Conservation (phyloP, 768 basidiomycete species). For the Tylopilus sp. region DNA sequence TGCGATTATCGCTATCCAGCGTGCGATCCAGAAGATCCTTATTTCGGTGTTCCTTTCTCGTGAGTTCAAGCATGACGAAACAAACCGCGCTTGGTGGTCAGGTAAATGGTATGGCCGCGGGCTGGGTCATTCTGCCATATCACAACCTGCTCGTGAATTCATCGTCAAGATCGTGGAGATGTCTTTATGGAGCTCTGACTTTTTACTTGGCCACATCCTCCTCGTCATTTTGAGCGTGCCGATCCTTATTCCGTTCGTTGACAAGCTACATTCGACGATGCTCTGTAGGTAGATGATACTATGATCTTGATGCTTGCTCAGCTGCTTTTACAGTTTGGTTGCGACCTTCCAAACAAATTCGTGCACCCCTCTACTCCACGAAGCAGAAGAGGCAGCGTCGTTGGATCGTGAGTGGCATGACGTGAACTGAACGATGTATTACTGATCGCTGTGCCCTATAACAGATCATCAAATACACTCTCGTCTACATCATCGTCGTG, state of each 20-base stretch:
- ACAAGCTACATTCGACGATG: slow-evolving; percentile 90
- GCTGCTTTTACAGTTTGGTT: slow-evolving; percentile 72
- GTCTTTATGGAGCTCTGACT: slow-evolving; percentile 95
- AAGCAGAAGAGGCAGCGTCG: slow-evolving; percentile 91
- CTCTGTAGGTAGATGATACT: slow-evolving; percentile 57
- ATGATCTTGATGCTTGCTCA: neutral
- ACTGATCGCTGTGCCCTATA: slow-evolving; percentile 5
- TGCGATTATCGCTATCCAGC: slow-evolving; percentile 84
- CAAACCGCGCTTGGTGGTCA: slow-evolving; percentile 99
- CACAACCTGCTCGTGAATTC: slow-evolving; percentile 95
- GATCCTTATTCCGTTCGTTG: slow-evolving; percentile 80
- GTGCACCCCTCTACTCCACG: slow-evolving; percentile 88
- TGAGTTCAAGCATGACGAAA: slow-evolving; percentile 98
- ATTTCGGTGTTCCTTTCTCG: slow-evolving; percentile 93
- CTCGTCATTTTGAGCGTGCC: slow-evolving; percentile 85
- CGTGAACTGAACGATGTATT: neutral
- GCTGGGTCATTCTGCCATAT: slow-evolving; percentile 86
- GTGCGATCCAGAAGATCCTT: slow-evolving; percentile 90
- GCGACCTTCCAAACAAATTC: slow-evolving; percentile 90
- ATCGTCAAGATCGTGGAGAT: slow-evolving; percentile 98
- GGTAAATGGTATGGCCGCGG: slow-evolving; percentile 97
- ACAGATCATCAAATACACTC: slow-evolving; percentile 78
- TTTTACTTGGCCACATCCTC: slow-evolving; percentile 80
- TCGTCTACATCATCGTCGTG: slow-evolving; percentile 77
- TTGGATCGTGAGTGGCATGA: slow-evolving; percentile 65